Percentiles rank a stretch among this genome's conserved stretches.
Conservation (phyloP, 306 rosid genomes). For the barrel medic (Medicago truncatula) region MtrunA17r5.0-ANR NC_053048.1:46129001-46129500, state of each 20-base stretch:
- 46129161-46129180: conserved; percentile 63
- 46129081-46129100: conserved; percentile 67
- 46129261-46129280: conserved; percentile 65
- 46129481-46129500: no score
- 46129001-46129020: conserved; percentile 57
- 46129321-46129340: conserved; percentile 85
- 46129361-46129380: conserved; percentile 53
- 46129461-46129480: no score
- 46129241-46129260: conserved; percentile 29
- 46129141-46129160: conserved; percentile 64
- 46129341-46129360: conserved; percentile 67
- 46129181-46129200: conserved; percentile 68
- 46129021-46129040: conserved; percentile 55
- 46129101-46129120: conserved; percentile 56
- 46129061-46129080: conserved; percentile 86
- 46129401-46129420: not conserved
- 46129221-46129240: conserved; percentile 74
- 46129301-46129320: conserved; percentile 85
- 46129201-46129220: conserved; percentile 63
- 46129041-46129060: conserved; percentile 76
- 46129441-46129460: not conserved
- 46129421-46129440: no score
- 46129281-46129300: conserved; percentile 68
- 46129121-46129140: conserved; percentile 64
- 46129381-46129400: conserved; percentile 78